Percentiles rank a stretch among this genome's conserved stretches.
Evolutionary conservation across 441 rosid genomes (phyloP).

Genomic region (Erodium chrysanthum): DNA sequence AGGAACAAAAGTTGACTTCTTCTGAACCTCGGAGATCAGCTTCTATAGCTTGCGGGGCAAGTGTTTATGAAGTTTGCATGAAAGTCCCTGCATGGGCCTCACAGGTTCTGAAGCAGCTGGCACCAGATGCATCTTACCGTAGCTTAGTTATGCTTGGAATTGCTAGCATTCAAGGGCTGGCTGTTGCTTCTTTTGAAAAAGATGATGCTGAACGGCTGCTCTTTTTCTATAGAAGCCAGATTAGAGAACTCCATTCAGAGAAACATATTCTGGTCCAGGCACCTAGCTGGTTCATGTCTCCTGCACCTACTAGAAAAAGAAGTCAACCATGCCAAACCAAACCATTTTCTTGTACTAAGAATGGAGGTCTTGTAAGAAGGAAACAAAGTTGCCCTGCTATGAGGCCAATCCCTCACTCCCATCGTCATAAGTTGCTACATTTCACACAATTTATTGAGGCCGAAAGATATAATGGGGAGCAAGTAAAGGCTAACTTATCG

Average conservation of each 20-base stretch:
- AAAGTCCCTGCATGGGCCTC: conserved; percentile 96
- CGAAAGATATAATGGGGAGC: conserved; percentile 69
- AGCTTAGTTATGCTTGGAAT: conserved; percentile 83
- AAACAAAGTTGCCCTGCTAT: conserved; percentile 56
- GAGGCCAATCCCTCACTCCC: conserved; percentile 83
- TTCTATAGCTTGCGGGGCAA: conserved; percentile 88
- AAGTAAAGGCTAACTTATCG: conserved; percentile 51
- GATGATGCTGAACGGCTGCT: conserved; percentile 89
- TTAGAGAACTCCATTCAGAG: conserved; percentile 25
- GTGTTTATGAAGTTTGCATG: conserved; percentile 83
- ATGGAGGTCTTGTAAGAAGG: conserved; percentile 36
- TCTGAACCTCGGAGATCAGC: conserved; percentile 83
- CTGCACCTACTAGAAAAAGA: conserved; percentile 67
- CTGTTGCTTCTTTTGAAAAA: conserved; percentile 92
- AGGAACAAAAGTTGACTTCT: conserved; percentile 39
- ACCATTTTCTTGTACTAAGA: conserved; percentile 29
- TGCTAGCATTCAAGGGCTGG: conserved; percentile 84
- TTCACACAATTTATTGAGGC: conserved; percentile 64
- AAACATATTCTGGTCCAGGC: conserved; percentile 17
- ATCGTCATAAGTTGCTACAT: conserved; percentile 64
- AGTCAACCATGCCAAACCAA: conserved; percentile 41
- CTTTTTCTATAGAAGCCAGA: conserved; percentile 52
- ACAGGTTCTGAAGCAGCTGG: conserved; percentile 85
- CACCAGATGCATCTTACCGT: conserved; percentile 78
- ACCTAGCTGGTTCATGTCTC: conserved; percentile 76